Evolutionary conservation across 306 rosid species (phyloP).

Genomic region (Lathyrus tuberosus): DNA sequence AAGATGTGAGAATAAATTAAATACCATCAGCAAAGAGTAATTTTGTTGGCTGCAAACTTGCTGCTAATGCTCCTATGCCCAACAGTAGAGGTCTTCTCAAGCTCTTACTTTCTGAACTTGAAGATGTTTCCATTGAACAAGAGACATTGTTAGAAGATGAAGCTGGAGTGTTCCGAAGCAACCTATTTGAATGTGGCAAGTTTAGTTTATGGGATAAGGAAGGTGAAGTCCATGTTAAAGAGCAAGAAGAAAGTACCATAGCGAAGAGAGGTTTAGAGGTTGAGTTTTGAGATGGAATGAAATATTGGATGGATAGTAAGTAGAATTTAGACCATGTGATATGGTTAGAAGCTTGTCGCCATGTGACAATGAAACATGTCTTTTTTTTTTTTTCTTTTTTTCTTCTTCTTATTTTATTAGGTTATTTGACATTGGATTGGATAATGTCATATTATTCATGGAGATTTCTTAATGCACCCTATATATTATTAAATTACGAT

Average conservation of each 20-base stretch:
- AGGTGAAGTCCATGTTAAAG: constrained; percentile 61
- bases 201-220: constrained; percentile 60
- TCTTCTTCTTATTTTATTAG: not conserved
- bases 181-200: constrained; percentile 50
- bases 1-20: constrained; percentile 32
- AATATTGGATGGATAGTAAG: constrained; percentile 35
- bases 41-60: constrained; percentile 54
- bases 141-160: constrained; percentile 45
- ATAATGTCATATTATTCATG: not conserved
- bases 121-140: constrained; percentile 51
- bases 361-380: constrained; percentile 13
- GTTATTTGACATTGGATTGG: not conserved
- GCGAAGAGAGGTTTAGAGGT: constrained; percentile 40
- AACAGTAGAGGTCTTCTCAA: constrained; percentile 71
- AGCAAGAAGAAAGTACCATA: constrained; percentile 73
- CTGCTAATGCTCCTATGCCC: constrained; percentile 74
- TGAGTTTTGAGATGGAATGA: constrained; percentile 43
- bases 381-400: no score
- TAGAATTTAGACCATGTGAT: constrained; percentile 37
- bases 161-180: constrained; percentile 48
- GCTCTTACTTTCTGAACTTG: constrained; percentile 57
- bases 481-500: no score
- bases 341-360: constrained; percentile 45
- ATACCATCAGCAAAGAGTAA: constrained; percentile 83
- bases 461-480: no score